Evolutionary conservation across 306 rosid genomes (phyloP).

Genomic region (Cucumis sativus): Cucumber_9930_V3 NC_026660.2:13007001-13007500

Average conservation of each 20-base stretch:
- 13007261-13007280: no score
- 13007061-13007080: no score
- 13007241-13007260: no score
- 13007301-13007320: neutral
- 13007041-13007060: no score
- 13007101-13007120: neutral
- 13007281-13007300: no score
- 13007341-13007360: neutral
- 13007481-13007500: no score
- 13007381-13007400: neutral
- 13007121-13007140: neutral
- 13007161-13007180: neutral
- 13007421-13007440: neutral
- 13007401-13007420: neutral
- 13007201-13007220: no score
- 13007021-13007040: no score
- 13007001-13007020: no score
- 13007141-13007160: neutral
- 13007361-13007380: neutral
- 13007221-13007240: neutral
- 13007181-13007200: no score
- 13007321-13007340: neutral
- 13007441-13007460: neutral
- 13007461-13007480: no score
- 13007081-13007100: no score